A percentile compares a stretch with the other conserved stretches of the same genome.
Evolutionary conservation across 441 rosid genomes (phyloP).

Genomic region (Euphorbia schlechtendalii): DNA sequence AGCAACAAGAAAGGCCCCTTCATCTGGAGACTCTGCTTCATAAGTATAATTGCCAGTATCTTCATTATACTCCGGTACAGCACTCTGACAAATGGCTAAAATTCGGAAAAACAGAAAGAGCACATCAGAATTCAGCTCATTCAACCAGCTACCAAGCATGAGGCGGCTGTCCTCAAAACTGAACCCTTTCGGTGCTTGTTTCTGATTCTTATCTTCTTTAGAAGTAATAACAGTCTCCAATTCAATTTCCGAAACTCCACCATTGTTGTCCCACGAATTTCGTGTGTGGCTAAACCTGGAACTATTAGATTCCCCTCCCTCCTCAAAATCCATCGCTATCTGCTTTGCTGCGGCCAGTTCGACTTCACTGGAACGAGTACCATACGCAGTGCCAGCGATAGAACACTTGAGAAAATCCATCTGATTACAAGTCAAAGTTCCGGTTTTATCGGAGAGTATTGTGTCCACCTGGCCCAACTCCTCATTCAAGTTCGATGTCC

Average conservation of each 20-base stretch:
- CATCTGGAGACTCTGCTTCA: conserved; percentile 98
- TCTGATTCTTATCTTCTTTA: conserved; percentile 37
- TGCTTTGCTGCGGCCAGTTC: conserved; percentile 86
- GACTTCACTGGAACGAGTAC: conserved; percentile 70
- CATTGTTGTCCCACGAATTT: conserved; percentile 37
- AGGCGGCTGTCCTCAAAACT: conserved; percentile 82
- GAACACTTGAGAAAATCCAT: conserved; percentile 98
- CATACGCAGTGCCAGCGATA: conserved; percentile 84
- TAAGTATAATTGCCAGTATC: conserved; percentile 64
- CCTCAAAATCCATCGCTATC: conserved; percentile 74
- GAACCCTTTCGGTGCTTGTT: conserved; percentile 62
- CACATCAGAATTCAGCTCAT: conserved; percentile 53
- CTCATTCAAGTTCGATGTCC: conserved; percentile 92
- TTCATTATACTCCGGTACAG: conserved; percentile 82
- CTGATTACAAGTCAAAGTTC: conserved; percentile 98
- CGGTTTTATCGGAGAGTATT: conserved; percentile 90
- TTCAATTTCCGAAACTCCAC: conserved; percentile 53
- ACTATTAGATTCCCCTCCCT: conserved; percentile 28
- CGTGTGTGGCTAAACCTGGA: conserved; percentile 23
- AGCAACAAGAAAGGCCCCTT: conserved; percentile 87
- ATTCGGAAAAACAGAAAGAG: conserved; percentile 60
- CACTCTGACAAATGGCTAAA: conserved; percentile 85
- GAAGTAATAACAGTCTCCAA: conserved; percentile 53
- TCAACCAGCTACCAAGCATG: conserved; percentile 76
- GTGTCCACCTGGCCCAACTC: conserved; percentile 96